Percentiles rank a stretch among this genome's conserved stretches.
Evolutionary conservation across 208 protist genomes (phyloP).

Genomic region (Crithidia fasciculata): DNA sequence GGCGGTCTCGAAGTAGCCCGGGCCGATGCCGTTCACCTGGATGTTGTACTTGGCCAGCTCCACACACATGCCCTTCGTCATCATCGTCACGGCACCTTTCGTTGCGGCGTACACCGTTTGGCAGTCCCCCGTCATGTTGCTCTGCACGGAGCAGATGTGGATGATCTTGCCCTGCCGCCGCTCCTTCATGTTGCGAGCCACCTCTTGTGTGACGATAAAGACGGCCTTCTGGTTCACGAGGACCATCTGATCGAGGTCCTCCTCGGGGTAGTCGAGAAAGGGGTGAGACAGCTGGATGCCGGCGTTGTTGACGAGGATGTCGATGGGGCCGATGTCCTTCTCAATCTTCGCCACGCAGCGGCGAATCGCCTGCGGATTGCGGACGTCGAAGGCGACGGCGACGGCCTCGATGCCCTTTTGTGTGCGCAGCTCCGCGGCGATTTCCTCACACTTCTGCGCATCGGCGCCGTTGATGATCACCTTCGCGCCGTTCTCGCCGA

Average conservation of each 20-base stretch:
- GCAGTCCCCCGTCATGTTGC: constrained; percentile 28
- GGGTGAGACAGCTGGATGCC: constrained; percentile 41
- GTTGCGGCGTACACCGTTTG: constrained; percentile 50
- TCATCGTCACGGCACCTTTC: constrained; percentile 49
- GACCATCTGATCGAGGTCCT: constrained; percentile 43
- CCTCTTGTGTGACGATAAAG: constrained; percentile 40
- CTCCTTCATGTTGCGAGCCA: constrained; percentile 40
- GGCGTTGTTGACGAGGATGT: constrained; percentile 67
- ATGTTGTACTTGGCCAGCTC: constrained; percentile 44
- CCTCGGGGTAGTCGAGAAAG: constrained; percentile 38
- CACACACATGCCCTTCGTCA: constrained; percentile 56
- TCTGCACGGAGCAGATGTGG: constrained; percentile 48
- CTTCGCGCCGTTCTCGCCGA: constrained; percentile 21
- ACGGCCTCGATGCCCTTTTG: constrained; percentile 2
- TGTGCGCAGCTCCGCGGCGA: neutral
- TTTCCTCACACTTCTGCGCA: neutral
- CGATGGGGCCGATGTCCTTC: constrained; percentile 35
- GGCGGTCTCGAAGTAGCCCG: constrained; percentile 37
- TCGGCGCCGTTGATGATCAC: constrained; percentile 16
- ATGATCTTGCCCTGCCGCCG: constrained; percentile 41
- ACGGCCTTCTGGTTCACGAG: constrained; percentile 41
- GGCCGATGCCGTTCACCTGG: constrained; percentile 52
- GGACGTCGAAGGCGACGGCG: constrained; percentile 17
- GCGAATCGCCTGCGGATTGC: neutral
- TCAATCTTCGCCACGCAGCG: constrained; percentile 24